A percentile compares a stretch with the other conserved stretches of the same genome.
phyloP scores from a whole-genome alignment of 148 eudicot species.

The Suaeda aralocaspica region DNA sequence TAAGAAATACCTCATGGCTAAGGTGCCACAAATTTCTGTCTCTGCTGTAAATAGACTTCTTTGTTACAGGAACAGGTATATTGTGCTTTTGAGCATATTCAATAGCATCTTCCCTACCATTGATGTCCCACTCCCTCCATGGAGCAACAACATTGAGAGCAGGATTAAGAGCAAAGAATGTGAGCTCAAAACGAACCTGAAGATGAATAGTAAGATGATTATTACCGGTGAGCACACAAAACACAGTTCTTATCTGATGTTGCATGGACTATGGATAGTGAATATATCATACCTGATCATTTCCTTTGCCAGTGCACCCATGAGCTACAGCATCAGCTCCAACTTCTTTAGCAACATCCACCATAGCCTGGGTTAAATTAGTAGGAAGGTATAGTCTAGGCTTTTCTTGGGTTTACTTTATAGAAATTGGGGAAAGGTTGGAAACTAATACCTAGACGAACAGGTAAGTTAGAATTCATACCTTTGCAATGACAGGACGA shows the following conservation, averaged over 20 bases:
- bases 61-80: slow-evolving; percentile 86
- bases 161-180: slow-evolving; percentile 86
- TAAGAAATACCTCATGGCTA: slow-evolving; percentile 74
- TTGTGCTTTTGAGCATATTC: slow-evolving; percentile 90
- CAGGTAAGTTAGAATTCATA: slow-evolving; percentile 21
- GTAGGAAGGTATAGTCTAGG: too few species aligned
- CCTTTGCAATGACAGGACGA: slow-evolving; percentile 99
- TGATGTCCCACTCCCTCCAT: slow-evolving; percentile 96
- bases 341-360: slow-evolving; percentile 92
- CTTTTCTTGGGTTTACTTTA: background rate
- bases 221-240: slow-evolving; percentile 11
- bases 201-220: slow-evolving; percentile 5
- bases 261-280: slow-evolving; percentile 5
- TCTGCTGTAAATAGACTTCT: slow-evolving; percentile 92
- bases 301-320: slow-evolving; percentile 98
- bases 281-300: slow-evolving; percentile 68
- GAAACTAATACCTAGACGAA: background rate
- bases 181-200: slow-evolving; percentile 92
- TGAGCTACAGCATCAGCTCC: slow-evolving; percentile 99
- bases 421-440: background rate
- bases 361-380: slow-evolving; percentile 66
- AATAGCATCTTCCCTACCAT: slow-evolving; percentile 88
- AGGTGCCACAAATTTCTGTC: slow-evolving; percentile 94
- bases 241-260: background rate
- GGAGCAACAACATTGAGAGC: slow-evolving; percentile 85